Conservation (phyloP, 805 yeast species). For the Torulaspora franciscae region DNA sequence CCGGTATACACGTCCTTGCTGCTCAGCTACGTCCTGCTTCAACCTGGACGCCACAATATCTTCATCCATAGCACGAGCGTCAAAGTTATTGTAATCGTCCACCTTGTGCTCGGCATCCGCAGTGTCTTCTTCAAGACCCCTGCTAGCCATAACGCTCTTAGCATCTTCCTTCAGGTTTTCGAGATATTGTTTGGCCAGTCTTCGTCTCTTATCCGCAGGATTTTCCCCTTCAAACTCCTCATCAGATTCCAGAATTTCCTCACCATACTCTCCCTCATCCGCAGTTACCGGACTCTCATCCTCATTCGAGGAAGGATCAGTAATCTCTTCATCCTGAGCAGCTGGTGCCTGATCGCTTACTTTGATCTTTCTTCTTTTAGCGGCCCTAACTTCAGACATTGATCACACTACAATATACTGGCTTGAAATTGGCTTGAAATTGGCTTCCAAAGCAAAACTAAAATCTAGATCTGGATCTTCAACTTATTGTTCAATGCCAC, state of each 20-base stretch:
- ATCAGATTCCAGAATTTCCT: conserved; percentile 52
- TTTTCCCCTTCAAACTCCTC: conserved; percentile 71
- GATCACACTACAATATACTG: not conserved
- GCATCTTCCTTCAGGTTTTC: conserved; percentile 66
- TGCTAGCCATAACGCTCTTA: conserved; percentile 36
- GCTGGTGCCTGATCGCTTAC: conserved; percentile 16
- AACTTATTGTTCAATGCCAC: not conserved
- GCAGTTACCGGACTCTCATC: conserved; percentile 43
- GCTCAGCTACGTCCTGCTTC: conserved; percentile 84
- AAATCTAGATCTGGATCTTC: not conserved
- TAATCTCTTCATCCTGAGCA: conserved; percentile 50
- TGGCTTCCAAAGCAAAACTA: not conserved
- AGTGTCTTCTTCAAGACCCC: conserved; percentile 13
- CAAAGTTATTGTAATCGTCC: conserved; percentile 52
- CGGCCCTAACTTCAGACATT: conserved; percentile 6
- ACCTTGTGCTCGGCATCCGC: conserved; percentile 20
- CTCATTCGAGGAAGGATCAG: conserved; percentile 48
- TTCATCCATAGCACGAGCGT: conserved; percentile 85
- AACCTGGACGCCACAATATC: conserved; percentile 79
- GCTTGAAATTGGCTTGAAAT: not conserved
- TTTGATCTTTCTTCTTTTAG: conserved; percentile 25
- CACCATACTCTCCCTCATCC: conserved; percentile 37
- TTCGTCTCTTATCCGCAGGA: conserved; percentile 89
- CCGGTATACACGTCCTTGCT: conserved; percentile 76
- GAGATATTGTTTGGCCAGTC: conserved; percentile 89